Conservation (phyloP, 176 grass and related monocot species). For the Avena insularis region DNA sequence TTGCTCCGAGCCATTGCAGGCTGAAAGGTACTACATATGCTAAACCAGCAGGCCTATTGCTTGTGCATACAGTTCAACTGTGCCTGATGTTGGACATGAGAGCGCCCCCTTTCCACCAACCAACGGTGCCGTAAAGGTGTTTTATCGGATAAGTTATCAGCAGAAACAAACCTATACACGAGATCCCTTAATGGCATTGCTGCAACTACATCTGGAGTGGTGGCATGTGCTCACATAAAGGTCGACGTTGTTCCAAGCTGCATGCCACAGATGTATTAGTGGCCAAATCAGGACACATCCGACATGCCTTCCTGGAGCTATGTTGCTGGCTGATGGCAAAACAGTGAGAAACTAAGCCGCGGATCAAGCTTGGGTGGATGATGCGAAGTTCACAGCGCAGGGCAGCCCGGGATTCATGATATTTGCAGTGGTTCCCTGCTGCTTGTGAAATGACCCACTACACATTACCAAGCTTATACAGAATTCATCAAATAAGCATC, state of each 20-base stretch:
- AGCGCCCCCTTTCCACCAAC: slow-evolving; percentile 78
- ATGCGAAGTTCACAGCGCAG: neutral
- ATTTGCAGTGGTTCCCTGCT: slow-evolving; percentile 27
- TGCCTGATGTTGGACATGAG: slow-evolving; percentile 87
- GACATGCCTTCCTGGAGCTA: slow-evolving; percentile 20
- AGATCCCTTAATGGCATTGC: slow-evolving; percentile 64
- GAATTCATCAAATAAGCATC: slow-evolving; percentile 56
- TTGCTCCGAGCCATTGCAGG: slow-evolving; percentile 52
- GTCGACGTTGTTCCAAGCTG: slow-evolving; percentile 64
- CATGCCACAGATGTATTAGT: slow-evolving; percentile 86
- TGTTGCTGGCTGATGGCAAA: neutral
- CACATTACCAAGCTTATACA: slow-evolving; percentile 63
- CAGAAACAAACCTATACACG: slow-evolving; percentile 58
- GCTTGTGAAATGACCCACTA: neutral
- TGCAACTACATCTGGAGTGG: slow-evolving; percentile 67
- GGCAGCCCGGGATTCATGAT: neutral
- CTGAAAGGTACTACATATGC: slow-evolving; percentile 52
- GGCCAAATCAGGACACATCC: slow-evolving; percentile 28
- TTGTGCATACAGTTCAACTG: slow-evolving; percentile 54
- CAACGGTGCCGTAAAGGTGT: slow-evolving; percentile 48
- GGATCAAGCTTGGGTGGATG: slow-evolving; percentile 23
- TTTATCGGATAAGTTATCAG: slow-evolving; percentile 49
- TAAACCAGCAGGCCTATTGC: slow-evolving; percentile 57
- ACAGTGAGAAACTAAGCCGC: slow-evolving; percentile 17
- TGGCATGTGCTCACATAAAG: slow-evolving; percentile 72